These are phyloP conservation scores for Bacterosira constricta DNA, from an alignment of 108 stramenopile species.

Conservation along the genomic window DNA sequence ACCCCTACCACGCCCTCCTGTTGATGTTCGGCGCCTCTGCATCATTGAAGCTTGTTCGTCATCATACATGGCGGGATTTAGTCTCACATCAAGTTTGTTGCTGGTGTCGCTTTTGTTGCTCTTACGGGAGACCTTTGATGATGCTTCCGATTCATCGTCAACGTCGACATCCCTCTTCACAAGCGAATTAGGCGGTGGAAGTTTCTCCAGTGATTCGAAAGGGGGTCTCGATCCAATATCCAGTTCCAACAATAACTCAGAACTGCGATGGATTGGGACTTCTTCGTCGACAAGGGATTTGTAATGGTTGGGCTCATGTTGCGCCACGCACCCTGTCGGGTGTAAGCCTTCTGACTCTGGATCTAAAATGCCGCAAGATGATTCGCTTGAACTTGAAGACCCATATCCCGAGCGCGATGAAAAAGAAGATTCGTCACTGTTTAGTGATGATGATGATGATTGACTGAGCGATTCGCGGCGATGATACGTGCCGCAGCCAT, in stretches of 20 bases:
- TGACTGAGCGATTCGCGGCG: constrained; percentile 1
- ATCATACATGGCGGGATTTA: constrained; percentile 9
- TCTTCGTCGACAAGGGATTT: no score
- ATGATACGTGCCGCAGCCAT: constrained; percentile 7
- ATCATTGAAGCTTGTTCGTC: constrained; percentile 27
- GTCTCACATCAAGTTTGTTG: neutral
- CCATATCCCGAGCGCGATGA: neutral
- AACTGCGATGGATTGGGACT: no score
- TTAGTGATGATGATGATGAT: neutral
- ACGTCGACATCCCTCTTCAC: no score
- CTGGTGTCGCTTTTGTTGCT: neutral
- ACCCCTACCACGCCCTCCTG: neutral
- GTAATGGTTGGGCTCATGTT: no score
- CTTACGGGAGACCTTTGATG: neutral
- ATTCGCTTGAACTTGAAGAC: constrained; percentile 1
- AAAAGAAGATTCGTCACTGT: neutral
- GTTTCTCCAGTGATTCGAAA: no score
- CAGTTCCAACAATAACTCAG: no score
- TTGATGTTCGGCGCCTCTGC: constrained; percentile 4
- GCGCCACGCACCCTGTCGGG: no score
- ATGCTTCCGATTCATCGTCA: no score
- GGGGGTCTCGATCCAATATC: no score
- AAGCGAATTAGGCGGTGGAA: no score
- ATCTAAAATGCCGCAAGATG: no score
- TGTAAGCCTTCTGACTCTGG: no score